Conservation (phyloP, 371 early-diverging fungal genomes). For the Basidiobolus meristosporus region DNA sequence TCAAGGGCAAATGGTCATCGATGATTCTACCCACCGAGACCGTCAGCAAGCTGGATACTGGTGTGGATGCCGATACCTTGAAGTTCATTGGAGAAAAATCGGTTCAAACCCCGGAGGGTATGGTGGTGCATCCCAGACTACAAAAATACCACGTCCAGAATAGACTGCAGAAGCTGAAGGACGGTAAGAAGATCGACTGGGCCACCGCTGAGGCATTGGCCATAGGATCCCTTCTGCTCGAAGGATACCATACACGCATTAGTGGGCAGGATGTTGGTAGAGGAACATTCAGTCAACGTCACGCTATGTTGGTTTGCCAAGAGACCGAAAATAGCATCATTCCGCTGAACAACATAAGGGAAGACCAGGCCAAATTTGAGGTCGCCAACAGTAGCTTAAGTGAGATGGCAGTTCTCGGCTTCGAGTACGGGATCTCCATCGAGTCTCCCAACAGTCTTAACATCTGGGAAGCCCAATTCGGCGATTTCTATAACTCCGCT, state of each 20-base stretch:
- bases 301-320: constrained; percentile 71
- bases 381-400: constrained; percentile 80
- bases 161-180: constrained; percentile 41
- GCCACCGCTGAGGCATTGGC: constrained; percentile 92
- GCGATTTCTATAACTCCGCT: constrained; percentile 93
- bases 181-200: constrained; percentile 78
- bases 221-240: constrained; percentile 66
- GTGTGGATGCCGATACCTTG: constrained; percentile 30
- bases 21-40: constrained; percentile 31
- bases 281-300: constrained; percentile 94
- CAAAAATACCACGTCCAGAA: constrained; percentile 74
- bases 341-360: constrained; percentile 60
- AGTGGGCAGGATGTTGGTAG: constrained; percentile 96
- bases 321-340: constrained; percentile 40
- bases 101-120: constrained; percentile 36
- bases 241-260: constrained; percentile 75
- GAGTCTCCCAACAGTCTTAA: constrained; percentile 65
- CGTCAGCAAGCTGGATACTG: constrained; percentile 27
- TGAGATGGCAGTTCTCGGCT: constrained; percentile 89
- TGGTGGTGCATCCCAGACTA: constrained; percentile 64
- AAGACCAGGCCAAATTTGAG: constrained; percentile 13
- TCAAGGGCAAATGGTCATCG: constrained; percentile 47
- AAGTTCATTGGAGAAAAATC: constrained; percentile 47
- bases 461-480: constrained; percentile 97
- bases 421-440: constrained; percentile 83